phyloP scores from a whole-genome alignment of 768 basidiomycete species.

The Suillus discolor region DNA sequence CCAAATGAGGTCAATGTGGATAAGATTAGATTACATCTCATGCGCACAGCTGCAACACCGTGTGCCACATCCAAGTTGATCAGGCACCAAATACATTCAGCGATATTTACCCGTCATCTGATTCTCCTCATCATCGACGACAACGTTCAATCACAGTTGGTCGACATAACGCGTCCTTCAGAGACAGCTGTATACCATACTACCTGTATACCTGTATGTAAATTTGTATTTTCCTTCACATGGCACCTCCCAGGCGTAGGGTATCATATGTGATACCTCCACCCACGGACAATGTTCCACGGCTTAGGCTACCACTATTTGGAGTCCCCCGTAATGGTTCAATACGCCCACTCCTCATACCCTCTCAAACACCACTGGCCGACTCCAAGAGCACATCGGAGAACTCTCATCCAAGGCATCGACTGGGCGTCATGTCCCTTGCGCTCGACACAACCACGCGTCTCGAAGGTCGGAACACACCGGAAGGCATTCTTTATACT shows the following conservation, averaged over 20 bases:
- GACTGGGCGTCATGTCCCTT: conserved; percentile 84
- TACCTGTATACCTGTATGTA: conserved; percentile 22
- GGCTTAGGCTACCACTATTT: conserved; percentile 70
- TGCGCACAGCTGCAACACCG: neutral
- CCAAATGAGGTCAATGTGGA: neutral
- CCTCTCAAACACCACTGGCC: conserved; percentile 30
- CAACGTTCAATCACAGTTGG: neutral
- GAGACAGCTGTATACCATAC: neutral
- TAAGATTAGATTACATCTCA: conserved; percentile 11
- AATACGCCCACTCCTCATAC: conserved; percentile 67
- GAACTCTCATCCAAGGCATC: conserved; percentile 70
- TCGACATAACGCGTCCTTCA: conserved; percentile 4
- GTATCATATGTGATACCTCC: conserved; percentile 89
- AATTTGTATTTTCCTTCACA: conserved; percentile 18
- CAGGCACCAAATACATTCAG: conserved; percentile 9
- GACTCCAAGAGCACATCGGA: conserved; percentile 11
- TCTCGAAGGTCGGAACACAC: conserved; percentile 61
- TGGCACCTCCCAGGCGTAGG: conserved; percentile 59
- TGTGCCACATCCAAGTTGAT: neutral
- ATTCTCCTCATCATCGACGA: conserved; percentile 2
- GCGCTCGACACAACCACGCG: conserved; percentile 85
- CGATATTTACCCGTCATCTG: neutral
- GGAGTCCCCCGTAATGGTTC: conserved; percentile 66
- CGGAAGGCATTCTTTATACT: conserved; percentile 88
- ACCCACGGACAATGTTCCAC: conserved; percentile 61